A percentile compares a stretch with the other conserved stretches of the same genome.
Evolutionary conservation across 441 rosid species (phyloP).

Genomic region (Pelargonium myrrhifolium): DNA sequence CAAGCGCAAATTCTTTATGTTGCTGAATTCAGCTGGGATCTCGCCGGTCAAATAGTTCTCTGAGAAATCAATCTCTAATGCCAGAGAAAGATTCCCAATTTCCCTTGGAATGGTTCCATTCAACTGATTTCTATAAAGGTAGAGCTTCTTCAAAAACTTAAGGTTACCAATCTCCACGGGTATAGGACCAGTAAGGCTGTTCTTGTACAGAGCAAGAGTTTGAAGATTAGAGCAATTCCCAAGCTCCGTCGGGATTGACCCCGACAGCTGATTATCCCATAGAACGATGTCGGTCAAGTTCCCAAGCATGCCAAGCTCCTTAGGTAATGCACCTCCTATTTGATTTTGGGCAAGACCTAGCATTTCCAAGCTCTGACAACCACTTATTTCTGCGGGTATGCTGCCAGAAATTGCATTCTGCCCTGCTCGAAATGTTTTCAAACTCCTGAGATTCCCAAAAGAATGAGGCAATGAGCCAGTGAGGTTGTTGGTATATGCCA

Average conservation of each 20-base stretch:
- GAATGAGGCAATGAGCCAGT: constrained; percentile 78
- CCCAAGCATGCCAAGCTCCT: constrained; percentile 70
- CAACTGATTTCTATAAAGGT: constrained; percentile 69
- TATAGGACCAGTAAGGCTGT: constrained; percentile 55
- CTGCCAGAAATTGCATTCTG: constrained; percentile 75
- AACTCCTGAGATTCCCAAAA: constrained; percentile 58
- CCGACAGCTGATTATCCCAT: constrained; percentile 71
- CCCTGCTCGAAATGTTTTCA: constrained; percentile 62
- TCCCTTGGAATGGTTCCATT: constrained; percentile 84
- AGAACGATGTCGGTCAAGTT: constrained; percentile 61
- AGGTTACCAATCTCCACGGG: constrained; percentile 75
- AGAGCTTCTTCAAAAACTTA: constrained; percentile 61
- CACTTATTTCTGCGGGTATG: constrained; percentile 70
- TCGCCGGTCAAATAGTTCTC: constrained; percentile 69
- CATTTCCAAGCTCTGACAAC: constrained; percentile 57
- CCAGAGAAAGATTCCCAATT: constrained; percentile 67
- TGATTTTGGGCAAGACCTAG: constrained; percentile 90
- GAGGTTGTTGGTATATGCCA: constrained; percentile 80
- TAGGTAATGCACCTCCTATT: constrained; percentile 75
- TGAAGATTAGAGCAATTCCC: constrained; percentile 63
- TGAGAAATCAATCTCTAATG: constrained; percentile 73
- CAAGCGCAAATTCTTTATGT: constrained; percentile 50
- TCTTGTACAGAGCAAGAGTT: constrained; percentile 67
- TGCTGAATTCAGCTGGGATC: constrained; percentile 66
- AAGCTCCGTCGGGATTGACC: constrained; percentile 66